Evolutionary conservation across 805 yeast genomes (phyloP).

Genomic region (Phaffomyces thermotolerans): DNA sequence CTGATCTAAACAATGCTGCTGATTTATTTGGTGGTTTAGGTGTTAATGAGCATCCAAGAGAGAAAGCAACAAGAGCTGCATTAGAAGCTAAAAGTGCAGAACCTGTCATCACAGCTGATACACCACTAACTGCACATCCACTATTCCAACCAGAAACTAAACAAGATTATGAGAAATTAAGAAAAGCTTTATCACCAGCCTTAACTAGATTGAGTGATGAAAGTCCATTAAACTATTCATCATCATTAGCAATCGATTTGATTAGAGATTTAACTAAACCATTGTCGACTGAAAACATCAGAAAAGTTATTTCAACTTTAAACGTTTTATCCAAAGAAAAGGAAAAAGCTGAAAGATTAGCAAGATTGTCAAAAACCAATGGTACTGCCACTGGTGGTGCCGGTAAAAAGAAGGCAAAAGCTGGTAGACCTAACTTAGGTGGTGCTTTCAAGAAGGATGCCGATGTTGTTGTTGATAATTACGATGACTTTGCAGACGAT

Average conservation of each 20-base stretch:
- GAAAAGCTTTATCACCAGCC: conserved; percentile 62
- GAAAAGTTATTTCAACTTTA: conserved; percentile 81
- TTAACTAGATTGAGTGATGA: conserved; percentile 53
- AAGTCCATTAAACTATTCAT: conserved; percentile 60
- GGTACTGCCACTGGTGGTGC: conserved; percentile 90
- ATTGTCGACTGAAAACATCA: conserved; percentile 68
- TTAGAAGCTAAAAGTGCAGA: conserved; percentile 26
- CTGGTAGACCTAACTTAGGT: conserved; percentile 55
- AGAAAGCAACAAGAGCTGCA: conserved; percentile 30
- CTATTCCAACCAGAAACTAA: conserved; percentile 76
- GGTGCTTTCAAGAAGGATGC: conserved; percentile 60
- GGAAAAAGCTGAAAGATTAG: conserved; percentile 83
- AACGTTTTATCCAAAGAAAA: conserved; percentile 78
- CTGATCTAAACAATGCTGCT: conserved; percentile 90
- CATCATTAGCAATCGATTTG: conserved; percentile 74
- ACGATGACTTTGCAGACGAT: conserved; percentile 49
- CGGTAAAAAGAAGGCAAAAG: conserved; percentile 87
- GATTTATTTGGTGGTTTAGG: conserved; percentile 75
- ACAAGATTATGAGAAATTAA: conserved; percentile 68
- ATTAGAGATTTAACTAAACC: conserved; percentile 82
- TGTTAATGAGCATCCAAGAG: conserved; percentile 43
- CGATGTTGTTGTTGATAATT: conserved; percentile 46
- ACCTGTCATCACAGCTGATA: conserved; percentile 39
- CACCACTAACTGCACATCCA: conserved; percentile 72
- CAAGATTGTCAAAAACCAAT: conserved; percentile 72